Conservation (phyloP, 2,329 filamentous ascomycete species). For the Paramyrothecium roridum region DNA sequence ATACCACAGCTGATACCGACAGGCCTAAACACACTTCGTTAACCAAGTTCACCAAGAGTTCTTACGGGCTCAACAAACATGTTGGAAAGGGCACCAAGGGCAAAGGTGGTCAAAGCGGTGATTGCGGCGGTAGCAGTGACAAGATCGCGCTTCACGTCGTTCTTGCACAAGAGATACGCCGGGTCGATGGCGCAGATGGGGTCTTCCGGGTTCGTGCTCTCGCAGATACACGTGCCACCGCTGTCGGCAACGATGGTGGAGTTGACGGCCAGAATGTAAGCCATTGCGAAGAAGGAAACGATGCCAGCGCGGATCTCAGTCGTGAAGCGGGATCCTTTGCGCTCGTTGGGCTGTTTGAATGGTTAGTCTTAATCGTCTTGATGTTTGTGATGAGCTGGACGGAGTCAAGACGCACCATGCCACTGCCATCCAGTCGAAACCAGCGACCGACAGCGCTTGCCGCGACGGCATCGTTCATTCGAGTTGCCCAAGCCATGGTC, state of each 20-base stretch:
- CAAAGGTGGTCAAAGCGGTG: conserved; percentile 74
- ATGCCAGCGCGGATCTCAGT: conserved; percentile 61
- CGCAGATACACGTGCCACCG: conserved; percentile 7
- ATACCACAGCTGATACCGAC: conserved; percentile 25
- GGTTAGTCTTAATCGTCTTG: background rate
- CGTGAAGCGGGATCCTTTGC: conserved; percentile 55
- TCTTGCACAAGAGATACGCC: conserved; percentile 64
- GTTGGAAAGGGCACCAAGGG: conserved; percentile 80
- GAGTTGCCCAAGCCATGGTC: conserved; percentile 3
- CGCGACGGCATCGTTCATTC: conserved; percentile 49
- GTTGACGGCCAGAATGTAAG: conserved; percentile 21
- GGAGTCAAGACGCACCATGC: conserved; percentile 55
- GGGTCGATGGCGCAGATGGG: conserved; percentile 41
- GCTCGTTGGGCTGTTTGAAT: conserved; percentile 34
- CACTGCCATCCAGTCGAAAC: conserved; percentile 71
- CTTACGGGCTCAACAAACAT: conserved; percentile 48
- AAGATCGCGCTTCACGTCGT: conserved; percentile 65
- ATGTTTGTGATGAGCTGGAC: too few relatives aligned
- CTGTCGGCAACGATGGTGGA: conserved; percentile 10
- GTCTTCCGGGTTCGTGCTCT: conserved; percentile 35
- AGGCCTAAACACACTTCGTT: conserved; percentile 42
- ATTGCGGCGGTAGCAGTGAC: conserved; percentile 79
- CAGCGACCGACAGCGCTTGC: conserved; percentile 57
- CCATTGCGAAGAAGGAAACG: conserved; percentile 41
- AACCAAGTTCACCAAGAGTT: background rate